phyloP scores from a whole-genome alignment of 2,329 filamentous ascomycete genomes.

The Lithohypha guttulata region DNA sequence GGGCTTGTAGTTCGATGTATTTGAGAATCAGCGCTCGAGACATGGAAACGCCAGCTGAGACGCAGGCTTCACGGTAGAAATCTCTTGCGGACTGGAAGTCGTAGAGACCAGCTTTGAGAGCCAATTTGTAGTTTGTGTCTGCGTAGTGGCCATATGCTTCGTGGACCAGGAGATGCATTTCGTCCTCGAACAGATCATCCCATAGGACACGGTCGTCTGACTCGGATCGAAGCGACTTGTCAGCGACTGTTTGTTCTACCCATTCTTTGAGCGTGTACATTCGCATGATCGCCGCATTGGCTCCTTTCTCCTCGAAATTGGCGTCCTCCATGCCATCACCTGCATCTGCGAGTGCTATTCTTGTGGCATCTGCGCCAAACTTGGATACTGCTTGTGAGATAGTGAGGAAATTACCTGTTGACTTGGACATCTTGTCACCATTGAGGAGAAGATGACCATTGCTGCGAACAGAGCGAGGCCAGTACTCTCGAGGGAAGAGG shows the following conservation, averaged over 20 bases:
- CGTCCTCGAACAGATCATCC: constrained; percentile 84
- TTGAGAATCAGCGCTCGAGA: constrained; percentile 67
- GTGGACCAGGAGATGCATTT: constrained; percentile 72
- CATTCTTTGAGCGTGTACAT: constrained; percentile 77
- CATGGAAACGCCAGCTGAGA: constrained; percentile 70
- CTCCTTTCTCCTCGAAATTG: constrained; percentile 93
- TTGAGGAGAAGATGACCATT: constrained; percentile 94
- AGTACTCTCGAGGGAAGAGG: constrained; percentile 77
- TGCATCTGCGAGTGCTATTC: constrained; percentile 85
- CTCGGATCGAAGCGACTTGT: constrained; percentile 59
- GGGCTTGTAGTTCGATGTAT: constrained; percentile 77
- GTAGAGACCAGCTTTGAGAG: constrained; percentile 78
- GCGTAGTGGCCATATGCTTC: constrained; percentile 72
- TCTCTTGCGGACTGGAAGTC: constrained; percentile 83
- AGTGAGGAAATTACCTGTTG: constrained; percentile 93
- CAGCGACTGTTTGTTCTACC: constrained; percentile 74
- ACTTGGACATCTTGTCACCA: constrained; percentile 98
- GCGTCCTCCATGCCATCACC: constrained; percentile 91
- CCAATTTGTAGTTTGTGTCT: constrained; percentile 70
- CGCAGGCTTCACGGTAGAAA: constrained; percentile 76
- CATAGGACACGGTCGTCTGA: constrained; percentile 61
- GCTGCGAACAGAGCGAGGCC: constrained; percentile 73
- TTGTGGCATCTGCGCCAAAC: constrained; percentile 85
- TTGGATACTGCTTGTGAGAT: constrained; percentile 76
- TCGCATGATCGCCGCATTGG: constrained; percentile 80